Base-by-base conservation (phyloP, 2,329 filamentous ascomycete species). In the Leptographium lundbergii region DNA sequence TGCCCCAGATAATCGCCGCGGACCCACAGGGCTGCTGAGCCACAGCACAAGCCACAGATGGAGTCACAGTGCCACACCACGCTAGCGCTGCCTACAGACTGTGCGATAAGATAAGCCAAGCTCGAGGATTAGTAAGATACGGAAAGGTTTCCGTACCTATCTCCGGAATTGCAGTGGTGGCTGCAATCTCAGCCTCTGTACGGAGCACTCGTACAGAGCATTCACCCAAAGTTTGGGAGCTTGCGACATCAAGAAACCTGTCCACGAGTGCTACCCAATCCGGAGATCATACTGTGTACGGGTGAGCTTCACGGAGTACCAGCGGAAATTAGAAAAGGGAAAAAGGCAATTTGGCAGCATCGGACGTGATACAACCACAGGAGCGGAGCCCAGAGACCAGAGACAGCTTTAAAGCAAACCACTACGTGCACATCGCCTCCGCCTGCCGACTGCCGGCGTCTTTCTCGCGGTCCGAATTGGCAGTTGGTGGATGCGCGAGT, bases 121-220 rank as follows among this genome's bases (percentile, higher is more conserved):
- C 1, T 29, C 27, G 27, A 29, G 4, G 27, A 29, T 29, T 29
- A 29, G 27, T 29, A 29, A 29, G 4, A 4, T 1, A 29, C 2
- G 27, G 27, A 29, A 29, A 7, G 27, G 4, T 5, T 7, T 29
- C 27, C 27, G 11, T 42, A 13, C 39, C 17, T 45, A 45, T 45
- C 36, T 56, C 54, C 54, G 54, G 54, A 57, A 57, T 57, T 57
- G 45, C 55, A 57, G 29, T 57, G 22, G 6, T 27, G 27, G 7
- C 27, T 29, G 27, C 27, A 29, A 29, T 29, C 27, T 29, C 27
- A 29, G 19, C 19, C 39, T 42, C 14, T n/a, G 6, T 14, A 42
- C 39, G 19, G 39, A 7, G 32, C 10, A 42, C 19, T 42, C 19
- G n/a, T n/a, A 42, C 39, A 42, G 39, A 7, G 32, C 10, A 42